Conservation (phyloP, 2,329 filamentous ascomycete species). For the Magnaporthiopsis rhizophila region DNA sequence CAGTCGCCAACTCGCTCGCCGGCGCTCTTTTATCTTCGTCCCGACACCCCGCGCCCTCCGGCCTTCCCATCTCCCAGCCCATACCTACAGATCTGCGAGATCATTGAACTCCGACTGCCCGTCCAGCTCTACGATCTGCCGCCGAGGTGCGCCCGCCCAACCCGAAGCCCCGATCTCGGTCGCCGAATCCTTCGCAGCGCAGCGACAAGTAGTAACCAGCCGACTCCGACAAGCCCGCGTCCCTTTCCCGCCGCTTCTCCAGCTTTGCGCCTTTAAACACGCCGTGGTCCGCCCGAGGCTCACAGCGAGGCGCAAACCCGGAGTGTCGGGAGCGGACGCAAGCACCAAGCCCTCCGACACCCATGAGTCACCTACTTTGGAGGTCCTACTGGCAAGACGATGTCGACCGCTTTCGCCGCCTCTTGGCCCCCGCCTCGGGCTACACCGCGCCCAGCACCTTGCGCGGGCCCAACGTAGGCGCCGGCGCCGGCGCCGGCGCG, state of each 20-base stretch:
- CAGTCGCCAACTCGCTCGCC: too few relatives aligned
- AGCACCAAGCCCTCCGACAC: conserved; percentile 21
- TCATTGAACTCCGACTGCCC: too few relatives aligned
- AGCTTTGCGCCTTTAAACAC: conserved; percentile 71
- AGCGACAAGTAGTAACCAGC: too few relatives aligned
- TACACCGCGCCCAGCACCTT: conserved; percentile 43
- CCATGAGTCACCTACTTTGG: conserved; percentile 91
- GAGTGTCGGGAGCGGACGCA: conserved; percentile 36
- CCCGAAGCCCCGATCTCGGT: too few relatives aligned
- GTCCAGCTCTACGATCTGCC: too few relatives aligned
- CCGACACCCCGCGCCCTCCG: too few relatives aligned
- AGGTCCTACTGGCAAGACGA: conserved; percentile 96
- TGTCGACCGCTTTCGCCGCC: conserved; percentile 86
- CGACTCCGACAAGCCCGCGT: too few relatives aligned
- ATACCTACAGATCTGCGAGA: too few relatives aligned
- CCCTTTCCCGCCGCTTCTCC: conserved; percentile 6
- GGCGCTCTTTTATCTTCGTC: too few relatives aligned
- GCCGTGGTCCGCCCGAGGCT: conserved; percentile 75
- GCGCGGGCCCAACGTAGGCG: conserved; percentile 42
- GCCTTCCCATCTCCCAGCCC: too few relatives aligned
- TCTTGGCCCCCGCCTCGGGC: conserved; percentile 63
- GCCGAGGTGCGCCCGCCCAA: too few relatives aligned
- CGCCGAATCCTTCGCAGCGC: too few relatives aligned
- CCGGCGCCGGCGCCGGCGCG: conserved; percentile 15
- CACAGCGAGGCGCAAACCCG: conserved; percentile 76